Evolutionary conservation across 805 yeast species (phyloP), one percentile per base, ranked within the genome.

Genomic region (Clavispora santaluciae): DNA sequence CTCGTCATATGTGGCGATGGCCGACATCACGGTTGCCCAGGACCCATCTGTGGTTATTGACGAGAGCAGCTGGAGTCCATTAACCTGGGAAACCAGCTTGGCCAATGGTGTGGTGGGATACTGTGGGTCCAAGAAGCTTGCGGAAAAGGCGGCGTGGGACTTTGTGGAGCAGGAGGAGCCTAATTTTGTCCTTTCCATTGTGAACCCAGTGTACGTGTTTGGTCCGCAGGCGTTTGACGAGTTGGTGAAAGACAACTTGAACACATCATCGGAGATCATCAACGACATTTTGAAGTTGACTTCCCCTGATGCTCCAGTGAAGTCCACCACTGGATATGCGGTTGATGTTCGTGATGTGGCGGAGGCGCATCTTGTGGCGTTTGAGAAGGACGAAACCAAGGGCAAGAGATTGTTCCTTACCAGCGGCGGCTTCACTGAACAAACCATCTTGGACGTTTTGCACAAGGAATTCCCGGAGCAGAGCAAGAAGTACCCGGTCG

Each of bases 191-290:
- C 41, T 75, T 18, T 48, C 69, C 35, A 56, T 68, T 6, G 69
- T 75, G 22, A 60, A 63, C 45, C 79, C 81, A 22, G 63, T 60
- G 6, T 63, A 45, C 36, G 75, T 74, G 1, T 66, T 75, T 42
- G 82, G 82, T 16, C 81, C 81, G 1, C 80, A 76, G 56, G 54
- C 63, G 2, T 72, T 70, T 48, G 73, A 68, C 39, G 56, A 51
- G 10, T 59, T 53, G 28, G 57, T 48, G 5, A 53, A 40, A 36
- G 63, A 36, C 8, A 54, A 45, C 11, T 50, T 54, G 31, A 53
- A 48, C 13, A 67, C 55, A 33, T 65, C 75, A 26, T n/a, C 40
- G 3, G 47, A 35, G 13, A 33, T 44, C 25, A 25, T 44, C 31
- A 35, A 40, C 33, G 9, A 20, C 6, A 5, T 43, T 7, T 17